Base-by-base conservation (phyloP, 139 green algal genomes). In the Klebsormidium nitens region DNA sequence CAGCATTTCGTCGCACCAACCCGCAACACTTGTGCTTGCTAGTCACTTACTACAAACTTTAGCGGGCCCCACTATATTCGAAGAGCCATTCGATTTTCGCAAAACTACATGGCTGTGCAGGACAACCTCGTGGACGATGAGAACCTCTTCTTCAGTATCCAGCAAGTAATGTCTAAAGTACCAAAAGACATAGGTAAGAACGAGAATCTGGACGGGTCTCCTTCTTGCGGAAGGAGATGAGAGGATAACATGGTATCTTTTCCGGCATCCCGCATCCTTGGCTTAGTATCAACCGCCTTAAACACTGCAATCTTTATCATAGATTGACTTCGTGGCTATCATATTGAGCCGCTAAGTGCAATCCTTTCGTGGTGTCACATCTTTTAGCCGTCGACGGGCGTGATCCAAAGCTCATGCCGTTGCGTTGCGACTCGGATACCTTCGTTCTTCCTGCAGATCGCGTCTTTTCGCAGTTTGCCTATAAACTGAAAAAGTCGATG, bases 81-180 rank as follows among this genome's bases (percentile, higher is more conserved):
- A 73, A 88, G 26, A 52, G n/a, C n/a, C n/a, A n/a, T n/a, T n/a
- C n/a, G n/a, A n/a, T n/a, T n/a, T n/a, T n/a, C n/a, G n/a, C n/a
- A n/a, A n/a, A n/a, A n/a, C n/a, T n/a, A n/a, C n/a, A n/a, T n/a
- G n/a, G n/a, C n/a, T n/a, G n/a, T 72, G 59, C 40, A 52, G 66
- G 63, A 86, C 46, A 78, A 87, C 46, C 49, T 89, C 28, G 70
- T 83, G 34, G 74, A 68, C 36, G 44, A 79, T 2, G 60, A 81
- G 42, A 4, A 44, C 0, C 29, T 84, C 40, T 63, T 55, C 26
- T 31, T 66, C 8, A 65, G 32, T 23, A 23, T 80, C 32, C 36
- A 55, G 29, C 68, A 52, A 31, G 34, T 77, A 14, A 34, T 77
- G 1, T 19, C 50, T 28, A 69, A 75, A 36, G 75, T 78, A 29